These are phyloP conservation scores for Penicillium occitanis DNA, from an alignment of 2,329 filamentous ascomycete genomes.

Conservation along the genomic window DNA sequence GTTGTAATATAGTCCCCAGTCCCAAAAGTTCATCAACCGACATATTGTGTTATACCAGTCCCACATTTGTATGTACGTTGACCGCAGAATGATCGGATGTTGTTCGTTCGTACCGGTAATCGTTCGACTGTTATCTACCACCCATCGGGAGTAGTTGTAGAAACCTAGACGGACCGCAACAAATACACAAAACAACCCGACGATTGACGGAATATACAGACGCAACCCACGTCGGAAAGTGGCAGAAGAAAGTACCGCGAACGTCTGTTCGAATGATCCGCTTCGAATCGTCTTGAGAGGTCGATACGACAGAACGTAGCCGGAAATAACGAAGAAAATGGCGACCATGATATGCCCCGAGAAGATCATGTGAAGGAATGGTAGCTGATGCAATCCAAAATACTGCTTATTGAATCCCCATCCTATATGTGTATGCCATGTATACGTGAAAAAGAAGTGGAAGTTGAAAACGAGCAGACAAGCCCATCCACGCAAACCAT, in stretches of 20 bases:
- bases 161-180: slow-evolving; percentile 45
- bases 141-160: slow-evolving; percentile 39
- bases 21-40: slow-evolving; percentile 39
- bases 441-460: slow-evolving; percentile 48
- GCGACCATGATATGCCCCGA: slow-evolving; percentile 50
- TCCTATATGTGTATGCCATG: slow-evolving; percentile 41
- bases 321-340: slow-evolving; percentile 51
- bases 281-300: slow-evolving; percentile 42
- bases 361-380: slow-evolving; percentile 44
- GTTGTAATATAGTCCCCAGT: slow-evolving; percentile 43
- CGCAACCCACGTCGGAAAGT: slow-evolving; percentile 47
- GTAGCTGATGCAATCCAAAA: slow-evolving; percentile 42
- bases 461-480: slow-evolving; percentile 50
- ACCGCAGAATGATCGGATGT: slow-evolving; percentile 40
- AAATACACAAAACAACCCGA: slow-evolving; percentile 43
- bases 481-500: slow-evolving; percentile 46
- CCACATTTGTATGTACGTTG: slow-evolving; percentile 37
- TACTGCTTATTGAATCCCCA: slow-evolving; percentile 45
- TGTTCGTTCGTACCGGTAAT: slow-evolving; percentile 45
- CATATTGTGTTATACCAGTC: slow-evolving; percentile 38
- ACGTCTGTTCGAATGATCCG: slow-evolving; percentile 41
- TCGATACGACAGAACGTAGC: slow-evolving; percentile 49
- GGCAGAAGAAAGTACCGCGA: slow-evolving; percentile 42
- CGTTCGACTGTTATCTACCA: slow-evolving; percentile 39
- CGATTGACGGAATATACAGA: slow-evolving; percentile 44